These are phyloP conservation scores for Yamadazyma olivae DNA, from an alignment of 805 yeast genomes.

Conservation along the genomic window DNA sequence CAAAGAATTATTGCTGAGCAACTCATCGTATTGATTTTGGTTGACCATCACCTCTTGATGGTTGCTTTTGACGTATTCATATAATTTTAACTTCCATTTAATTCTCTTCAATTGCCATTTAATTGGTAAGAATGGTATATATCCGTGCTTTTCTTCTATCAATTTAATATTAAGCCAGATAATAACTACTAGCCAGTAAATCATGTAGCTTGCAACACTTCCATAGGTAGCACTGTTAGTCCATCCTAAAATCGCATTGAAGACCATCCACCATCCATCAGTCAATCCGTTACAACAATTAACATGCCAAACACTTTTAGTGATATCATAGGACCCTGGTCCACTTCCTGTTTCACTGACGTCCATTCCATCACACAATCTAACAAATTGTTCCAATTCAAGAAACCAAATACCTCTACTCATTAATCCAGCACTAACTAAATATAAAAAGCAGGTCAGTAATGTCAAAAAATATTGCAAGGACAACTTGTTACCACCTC, in stretches of 20 bases:
- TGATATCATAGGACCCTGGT: conserved; percentile 43
- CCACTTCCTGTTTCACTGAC: conserved; percentile 44
- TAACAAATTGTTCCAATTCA: conserved; percentile 37
- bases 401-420: conserved; percentile 44
- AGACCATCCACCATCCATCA: conserved; percentile 46
- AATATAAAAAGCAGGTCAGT: conserved; percentile 39
- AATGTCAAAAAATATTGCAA: conserved; percentile 39
- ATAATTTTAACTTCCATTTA: conserved; percentile 20
- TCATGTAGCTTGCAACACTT: conserved; percentile 33
- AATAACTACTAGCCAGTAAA: conserved; percentile 36
- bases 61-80: conserved; percentile 4
- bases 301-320: conserved; percentile 43
- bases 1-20: conserved; percentile 3
- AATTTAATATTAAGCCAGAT: conserved; percentile 26
- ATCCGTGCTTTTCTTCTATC: conserved; percentile 37
- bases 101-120: conserved; percentile 39
- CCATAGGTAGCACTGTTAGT: conserved; percentile 46
- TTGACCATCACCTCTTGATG: neutral
- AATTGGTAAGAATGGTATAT: conserved; percentile 35
- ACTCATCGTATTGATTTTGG: conserved; percentile 6
- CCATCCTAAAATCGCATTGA: conserved; percentile 46
- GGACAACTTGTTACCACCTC: conserved; percentile 40
- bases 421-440: conserved; percentile 44
- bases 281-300: conserved; percentile 46
- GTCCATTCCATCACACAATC: conserved; percentile 39